A percentile compares a stretch with the other conserved stretches of the same genome.
Evolutionary conservation across 495 filamentous ascomycete genomes (phyloP).

Genomic region (Aspergillus kassunensis): DNA sequence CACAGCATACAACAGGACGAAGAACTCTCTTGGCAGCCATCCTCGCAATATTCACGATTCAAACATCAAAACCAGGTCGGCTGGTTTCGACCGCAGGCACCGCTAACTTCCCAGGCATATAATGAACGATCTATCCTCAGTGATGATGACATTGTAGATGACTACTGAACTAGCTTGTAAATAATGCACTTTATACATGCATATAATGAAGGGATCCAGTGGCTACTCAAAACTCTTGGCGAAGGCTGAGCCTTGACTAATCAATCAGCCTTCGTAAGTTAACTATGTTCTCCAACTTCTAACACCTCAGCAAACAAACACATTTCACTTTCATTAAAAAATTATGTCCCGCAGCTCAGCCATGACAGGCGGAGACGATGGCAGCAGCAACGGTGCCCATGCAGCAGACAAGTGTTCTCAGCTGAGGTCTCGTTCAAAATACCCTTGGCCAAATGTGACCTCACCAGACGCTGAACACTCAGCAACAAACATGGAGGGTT

Average conservation of each 20-base stretch:
- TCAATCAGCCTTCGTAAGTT: too few relatives aligned
- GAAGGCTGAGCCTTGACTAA: not conserved
- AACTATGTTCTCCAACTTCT: too few relatives aligned
- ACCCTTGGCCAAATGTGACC: not conserved
- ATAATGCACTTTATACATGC: too few relatives aligned
- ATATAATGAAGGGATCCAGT: too few relatives aligned
- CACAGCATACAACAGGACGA: not conserved
- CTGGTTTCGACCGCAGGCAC: not conserved
- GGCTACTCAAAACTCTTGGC: not conserved
- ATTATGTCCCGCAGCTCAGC: not conserved
- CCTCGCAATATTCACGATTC: not conserved
- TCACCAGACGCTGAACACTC: not conserved
- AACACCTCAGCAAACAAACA: too few relatives aligned
- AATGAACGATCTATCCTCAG: slow-evolving; percentile 68
- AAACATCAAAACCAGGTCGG: not conserved
- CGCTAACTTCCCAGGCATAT: not conserved
- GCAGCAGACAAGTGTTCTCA: not conserved
- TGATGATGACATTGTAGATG: slow-evolving; percentile 97
- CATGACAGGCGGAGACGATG: not conserved
- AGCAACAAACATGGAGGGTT: not conserved
- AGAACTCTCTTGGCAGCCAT: not conserved
- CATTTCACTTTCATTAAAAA: too few relatives aligned
- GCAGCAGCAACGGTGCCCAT: not conserved
- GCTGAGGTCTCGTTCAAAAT: not conserved
- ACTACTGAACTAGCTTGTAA: slow-evolving; percentile 20